Conservation (phyloP, 768 basidiomycete species). For the Pleurotus djamor region DNA sequence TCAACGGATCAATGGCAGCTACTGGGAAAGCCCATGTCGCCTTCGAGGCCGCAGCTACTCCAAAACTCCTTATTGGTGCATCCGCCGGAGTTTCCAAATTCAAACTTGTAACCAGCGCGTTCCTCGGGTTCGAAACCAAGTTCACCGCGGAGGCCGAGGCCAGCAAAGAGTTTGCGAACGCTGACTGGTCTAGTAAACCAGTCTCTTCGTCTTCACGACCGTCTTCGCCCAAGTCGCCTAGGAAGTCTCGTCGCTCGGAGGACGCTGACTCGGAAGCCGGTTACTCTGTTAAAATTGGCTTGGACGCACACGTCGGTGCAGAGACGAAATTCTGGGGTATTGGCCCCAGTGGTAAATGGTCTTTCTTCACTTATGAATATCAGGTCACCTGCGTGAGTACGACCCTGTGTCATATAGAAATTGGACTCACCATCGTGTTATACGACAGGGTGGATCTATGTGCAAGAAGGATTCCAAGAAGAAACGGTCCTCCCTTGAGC, state of each 20-base stretch:
- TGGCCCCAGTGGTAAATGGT: background rate
- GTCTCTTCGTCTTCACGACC: background rate
- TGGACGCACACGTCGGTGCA: background rate
- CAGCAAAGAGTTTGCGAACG: background rate
- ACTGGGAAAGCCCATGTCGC: background rate
- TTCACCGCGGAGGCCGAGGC: background rate
- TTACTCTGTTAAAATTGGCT: background rate
- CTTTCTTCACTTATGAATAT: background rate
- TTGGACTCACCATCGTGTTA: background rate
- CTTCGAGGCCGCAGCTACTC: background rate
- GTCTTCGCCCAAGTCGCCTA: background rate
- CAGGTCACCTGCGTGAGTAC: background rate
- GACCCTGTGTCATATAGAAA: too few relatives aligned
- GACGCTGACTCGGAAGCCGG: background rate
- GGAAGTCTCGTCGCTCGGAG: background rate
- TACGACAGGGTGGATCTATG: background rate
- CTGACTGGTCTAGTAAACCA: background rate
- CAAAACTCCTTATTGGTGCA: background rate
- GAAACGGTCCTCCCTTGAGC: too few relatives aligned
- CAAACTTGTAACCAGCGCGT: background rate
- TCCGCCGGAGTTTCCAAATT: background rate
- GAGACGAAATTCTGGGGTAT: background rate
- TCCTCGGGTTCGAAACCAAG: conserved; percentile 1
- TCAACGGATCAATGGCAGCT: background rate
- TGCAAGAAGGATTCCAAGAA: background rate